Conservation (phyloP, 805 yeast species). For the Candida nanaspora region DNA sequence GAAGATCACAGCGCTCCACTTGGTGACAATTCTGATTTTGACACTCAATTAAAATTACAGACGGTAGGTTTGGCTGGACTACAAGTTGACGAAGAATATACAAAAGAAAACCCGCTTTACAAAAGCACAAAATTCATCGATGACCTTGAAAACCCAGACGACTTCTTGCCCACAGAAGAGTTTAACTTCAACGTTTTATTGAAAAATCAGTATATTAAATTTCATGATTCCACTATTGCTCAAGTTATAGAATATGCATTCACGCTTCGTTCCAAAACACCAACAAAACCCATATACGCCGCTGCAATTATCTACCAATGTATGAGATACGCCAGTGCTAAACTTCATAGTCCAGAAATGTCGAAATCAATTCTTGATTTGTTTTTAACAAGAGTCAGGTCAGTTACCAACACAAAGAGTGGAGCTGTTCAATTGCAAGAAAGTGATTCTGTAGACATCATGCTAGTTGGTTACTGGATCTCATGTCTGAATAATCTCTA, state of each 20-base stretch:
- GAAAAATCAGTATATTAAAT: conserved; percentile 54
- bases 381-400: conserved; percentile 53
- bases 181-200: conserved; percentile 52
- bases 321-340: conserved; percentile 58
- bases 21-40: conserved; percentile 16
- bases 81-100: conserved; percentile 8
- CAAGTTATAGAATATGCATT: conserved; percentile 41
- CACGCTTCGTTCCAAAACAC: conserved; percentile 34
- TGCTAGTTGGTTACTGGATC: conserved; percentile 79
- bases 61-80: conserved; percentile 27
- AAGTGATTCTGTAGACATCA: conserved; percentile 50
- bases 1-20: conserved; percentile 9
- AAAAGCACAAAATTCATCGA: conserved; percentile 21
- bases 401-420: conserved; percentile 52
- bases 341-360: conserved; percentile 45
- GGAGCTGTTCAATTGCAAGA: conserved; percentile 36
- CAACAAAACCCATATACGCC: conserved; percentile 48
- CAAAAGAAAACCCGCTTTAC: conserved; percentile 10
- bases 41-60: conserved; percentile 32
- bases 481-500: conserved; percentile 70
- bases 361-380: conserved; percentile 55
- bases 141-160: conserved; percentile 21
- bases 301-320: conserved; percentile 67
- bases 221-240: conserved; percentile 52
- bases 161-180: conserved; percentile 16